A percentile compares a stretch with the other conserved stretches of the same genome.
phyloP scores from a whole-genome alignment of 108 stramenopile species.

The Pseudonitzschia multistriata region DNA sequence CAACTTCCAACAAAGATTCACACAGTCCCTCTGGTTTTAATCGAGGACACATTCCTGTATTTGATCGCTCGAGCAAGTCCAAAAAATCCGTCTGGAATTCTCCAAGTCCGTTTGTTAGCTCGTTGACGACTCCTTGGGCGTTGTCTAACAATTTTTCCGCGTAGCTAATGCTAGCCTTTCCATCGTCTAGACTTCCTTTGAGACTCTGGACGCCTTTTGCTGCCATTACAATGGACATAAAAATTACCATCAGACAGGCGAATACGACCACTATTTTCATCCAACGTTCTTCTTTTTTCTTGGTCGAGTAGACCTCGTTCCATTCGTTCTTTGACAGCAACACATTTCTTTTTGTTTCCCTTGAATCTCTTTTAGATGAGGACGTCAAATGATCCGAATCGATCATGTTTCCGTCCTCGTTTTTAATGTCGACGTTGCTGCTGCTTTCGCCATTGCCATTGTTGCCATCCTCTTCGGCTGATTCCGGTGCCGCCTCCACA shows the following conservation, averaged over 20 bases:
- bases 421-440: not conserved
- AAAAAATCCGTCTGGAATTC: constrained; percentile 5
- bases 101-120: not conserved
- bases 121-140: not conserved
- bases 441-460: not conserved
- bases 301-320: constrained; percentile 4
- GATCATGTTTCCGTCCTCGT: no score
- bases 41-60: constrained; percentile 4
- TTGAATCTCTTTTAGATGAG: not conserved
- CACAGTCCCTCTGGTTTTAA: constrained; percentile 12
- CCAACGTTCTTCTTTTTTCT: constrained; percentile 17
- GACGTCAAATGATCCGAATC: not conserved
- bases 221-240: constrained; percentile 7
- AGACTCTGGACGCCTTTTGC: constrained; percentile 8
- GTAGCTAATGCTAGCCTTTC: constrained; percentile 5
- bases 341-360: not conserved
- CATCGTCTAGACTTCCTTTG: constrained; percentile 4
- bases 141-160: not conserved
- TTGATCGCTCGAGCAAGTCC: not conserved
- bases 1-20: not conserved
- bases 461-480: not conserved
- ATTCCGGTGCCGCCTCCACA: not conserved
- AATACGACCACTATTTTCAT: constrained; percentile 3
- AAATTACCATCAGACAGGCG: not conserved
- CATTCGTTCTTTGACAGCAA: constrained; percentile 6